These are phyloP conservation scores for Elsinoe batatas DNA, from an alignment of 2,329 filamentous ascomycete species.

Conservation along the genomic window DNA sequence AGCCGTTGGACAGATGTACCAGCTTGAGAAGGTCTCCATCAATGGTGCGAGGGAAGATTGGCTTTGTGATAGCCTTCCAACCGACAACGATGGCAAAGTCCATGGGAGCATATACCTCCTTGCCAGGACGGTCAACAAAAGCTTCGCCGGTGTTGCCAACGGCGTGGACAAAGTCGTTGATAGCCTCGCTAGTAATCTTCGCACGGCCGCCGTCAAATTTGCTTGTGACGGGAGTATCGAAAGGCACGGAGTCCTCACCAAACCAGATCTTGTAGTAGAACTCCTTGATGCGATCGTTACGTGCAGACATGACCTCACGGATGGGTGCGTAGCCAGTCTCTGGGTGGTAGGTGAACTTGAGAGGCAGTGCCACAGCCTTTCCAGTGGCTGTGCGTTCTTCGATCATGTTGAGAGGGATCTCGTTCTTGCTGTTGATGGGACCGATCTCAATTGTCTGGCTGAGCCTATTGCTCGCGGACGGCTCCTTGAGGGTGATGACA, in stretches of 20 bases:
- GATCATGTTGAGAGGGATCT: slow-evolving; percentile 82
- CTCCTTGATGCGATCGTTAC: slow-evolving; percentile 97
- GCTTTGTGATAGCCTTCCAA: slow-evolving; percentile 92
- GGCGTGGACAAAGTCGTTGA: slow-evolving; percentile 98
- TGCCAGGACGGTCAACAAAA: slow-evolving; percentile 90
- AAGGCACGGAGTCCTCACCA: slow-evolving; percentile 70
- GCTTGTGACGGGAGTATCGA: slow-evolving; percentile 74
- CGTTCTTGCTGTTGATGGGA: slow-evolving; percentile 55
- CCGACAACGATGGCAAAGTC: slow-evolving; percentile 52
- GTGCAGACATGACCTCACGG: slow-evolving; percentile 86
- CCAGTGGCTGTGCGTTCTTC: slow-evolving; percentile 85
- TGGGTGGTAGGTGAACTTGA: slow-evolving; percentile 87
- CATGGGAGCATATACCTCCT: slow-evolving; percentile 93
- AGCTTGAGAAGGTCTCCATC: slow-evolving; percentile 94
- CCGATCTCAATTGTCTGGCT: slow-evolving; percentile 82
- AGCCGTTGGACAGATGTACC: slow-evolving; percentile 92
- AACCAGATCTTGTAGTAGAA: slow-evolving; percentile 99
- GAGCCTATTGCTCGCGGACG: slow-evolving; percentile 74
- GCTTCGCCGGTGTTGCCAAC: slow-evolving; percentile 96
- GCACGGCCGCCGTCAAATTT: slow-evolving; percentile 83
- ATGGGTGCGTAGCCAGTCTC: slow-evolving; percentile 97
- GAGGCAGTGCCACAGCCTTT: slow-evolving; percentile 68
- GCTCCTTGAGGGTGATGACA: slow-evolving; percentile 76
- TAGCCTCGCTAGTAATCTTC: slow-evolving; percentile 80
- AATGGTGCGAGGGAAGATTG: slow-evolving; percentile 93